phyloP scores from a whole-genome alignment of 1,139 yeast species.

The Hansenula lynferdii region DNA sequence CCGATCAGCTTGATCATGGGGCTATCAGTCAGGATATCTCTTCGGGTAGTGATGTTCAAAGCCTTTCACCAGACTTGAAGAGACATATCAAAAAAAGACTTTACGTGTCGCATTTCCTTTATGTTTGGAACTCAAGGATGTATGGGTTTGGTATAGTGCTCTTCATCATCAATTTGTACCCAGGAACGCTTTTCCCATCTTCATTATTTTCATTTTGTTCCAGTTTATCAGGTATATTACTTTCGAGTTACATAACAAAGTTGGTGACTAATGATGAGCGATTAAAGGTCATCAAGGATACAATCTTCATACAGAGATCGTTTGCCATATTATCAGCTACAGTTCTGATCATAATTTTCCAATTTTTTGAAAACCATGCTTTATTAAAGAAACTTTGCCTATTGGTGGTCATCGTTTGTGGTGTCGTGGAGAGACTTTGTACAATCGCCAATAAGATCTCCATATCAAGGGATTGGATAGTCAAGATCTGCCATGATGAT shows the following conservation, averaged over 20 bases:
- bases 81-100: conserved; percentile 10
- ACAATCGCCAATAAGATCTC: conserved; percentile 31
- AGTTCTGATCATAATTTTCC: conserved; percentile 17
- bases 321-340: conserved; percentile 26
- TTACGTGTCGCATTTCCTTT: conserved; percentile 28
- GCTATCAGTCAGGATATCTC: neutral
- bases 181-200: conserved; percentile 26
- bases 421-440: conserved; percentile 30
- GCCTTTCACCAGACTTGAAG: neutral
- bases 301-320: conserved; percentile 29
- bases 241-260: conserved; percentile 24
- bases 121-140: conserved; percentile 31
- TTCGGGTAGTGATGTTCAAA: too few relatives aligned
- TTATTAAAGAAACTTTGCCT: conserved; percentile 10
- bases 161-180: conserved; percentile 27
- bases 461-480: conserved; percentile 36
- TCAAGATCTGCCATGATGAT: conserved; percentile 29
- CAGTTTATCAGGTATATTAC: conserved; percentile 24
- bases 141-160: conserved; percentile 31
- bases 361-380: conserved; percentile 6
- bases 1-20: neutral
- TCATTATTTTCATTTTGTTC: conserved; percentile 29
- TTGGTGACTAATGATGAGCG: conserved; percentile 25
- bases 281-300: conserved; percentile 24
- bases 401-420: conserved; percentile 23